Evolutionary conservation across 176 grass and related monocot species (phyloP).

Genomic region (Puya raimondii): DNA sequence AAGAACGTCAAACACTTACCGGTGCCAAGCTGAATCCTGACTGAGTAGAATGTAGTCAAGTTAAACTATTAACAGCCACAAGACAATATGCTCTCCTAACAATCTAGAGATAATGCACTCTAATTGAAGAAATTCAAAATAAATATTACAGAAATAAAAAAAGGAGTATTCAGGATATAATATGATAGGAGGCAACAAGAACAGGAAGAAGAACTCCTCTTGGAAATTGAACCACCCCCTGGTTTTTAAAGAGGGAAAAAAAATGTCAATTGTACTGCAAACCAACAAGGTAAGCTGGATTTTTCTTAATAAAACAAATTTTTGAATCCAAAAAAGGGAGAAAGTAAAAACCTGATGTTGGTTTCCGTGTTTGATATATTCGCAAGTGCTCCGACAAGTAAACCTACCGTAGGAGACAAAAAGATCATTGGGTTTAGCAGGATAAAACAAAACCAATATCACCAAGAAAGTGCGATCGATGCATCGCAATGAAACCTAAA

Average conservation of each 20-base stretch:
- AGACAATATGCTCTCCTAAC: no score
- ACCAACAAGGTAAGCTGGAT: neutral
- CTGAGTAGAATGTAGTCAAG: slow-evolving; percentile 79
- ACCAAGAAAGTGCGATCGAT: neutral
- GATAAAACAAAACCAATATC: no score
- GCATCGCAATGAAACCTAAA: neutral
- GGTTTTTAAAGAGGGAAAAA: neutral
- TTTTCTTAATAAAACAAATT: no score
- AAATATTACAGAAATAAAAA: neutral
- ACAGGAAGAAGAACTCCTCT: slow-evolving; percentile 99
- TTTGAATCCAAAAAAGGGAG: neutral
- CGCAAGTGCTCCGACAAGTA: slow-evolving; percentile 90
- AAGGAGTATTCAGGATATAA: slow-evolving; percentile 73
- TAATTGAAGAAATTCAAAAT: slow-evolving; percentile 26
- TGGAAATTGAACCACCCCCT: slow-evolving; percentile 99
- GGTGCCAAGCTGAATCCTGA: slow-evolving; percentile 99
- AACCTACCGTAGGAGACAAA: slow-evolving; percentile 38
- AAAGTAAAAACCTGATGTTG: slow-evolving; percentile 62
- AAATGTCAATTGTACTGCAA: neutral
- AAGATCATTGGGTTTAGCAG: neutral
- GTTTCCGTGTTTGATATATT: slow-evolving; percentile 93
- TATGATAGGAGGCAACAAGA: slow-evolving; percentile 98
- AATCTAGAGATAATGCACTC: neutral
- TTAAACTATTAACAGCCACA: no score
- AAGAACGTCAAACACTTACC: slow-evolving; percentile 45